Percentiles rank a stretch among this genome's conserved stretches.
These are phyloP conservation scores for Ustilago cynodontis DNA, from an alignment of 1,284 basidiomycete genomes.

Conservation along the genomic window DNA sequence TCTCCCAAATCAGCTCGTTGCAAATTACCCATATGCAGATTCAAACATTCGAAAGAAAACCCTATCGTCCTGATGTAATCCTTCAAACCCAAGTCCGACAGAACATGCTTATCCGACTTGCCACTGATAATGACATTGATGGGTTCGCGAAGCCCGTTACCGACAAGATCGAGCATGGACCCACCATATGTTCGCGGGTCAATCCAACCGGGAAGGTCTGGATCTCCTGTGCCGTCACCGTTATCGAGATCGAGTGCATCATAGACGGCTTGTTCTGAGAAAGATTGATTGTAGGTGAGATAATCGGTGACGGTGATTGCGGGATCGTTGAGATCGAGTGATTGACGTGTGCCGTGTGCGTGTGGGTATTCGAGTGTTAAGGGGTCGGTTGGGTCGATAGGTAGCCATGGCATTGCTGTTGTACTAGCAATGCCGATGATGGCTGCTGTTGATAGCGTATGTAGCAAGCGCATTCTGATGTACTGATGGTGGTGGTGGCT, in stretches of 20 bases:
- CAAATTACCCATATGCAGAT: constrained; percentile 79
- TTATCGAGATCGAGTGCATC: constrained; percentile 47
- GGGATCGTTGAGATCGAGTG: constrained; percentile 34
- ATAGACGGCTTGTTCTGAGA: constrained; percentile 46
- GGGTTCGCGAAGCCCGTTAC: constrained; percentile 87
- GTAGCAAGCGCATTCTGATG: constrained; percentile 26
- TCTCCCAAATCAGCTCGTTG: constrained; percentile 88
- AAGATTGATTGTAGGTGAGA: constrained; percentile 37
- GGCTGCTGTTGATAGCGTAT: constrained; percentile 11
- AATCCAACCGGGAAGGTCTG: constrained; percentile 53
- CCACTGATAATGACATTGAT: constrained; percentile 88
- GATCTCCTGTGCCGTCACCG: constrained; percentile 38
- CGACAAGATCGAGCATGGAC: constrained; percentile 70
- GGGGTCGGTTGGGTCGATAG: constrained; percentile 28
- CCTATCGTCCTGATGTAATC: constrained; percentile 80
- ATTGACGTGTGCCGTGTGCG: constrained; percentile 21
- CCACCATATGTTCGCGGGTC: constrained; percentile 54
- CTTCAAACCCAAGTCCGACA: constrained; percentile 80
- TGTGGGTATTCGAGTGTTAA: constrained; percentile 8
- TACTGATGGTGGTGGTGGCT: not conserved
- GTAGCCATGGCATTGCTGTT: constrained; percentile 31
- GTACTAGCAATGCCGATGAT: not conserved
- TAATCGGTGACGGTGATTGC: constrained; percentile 26
- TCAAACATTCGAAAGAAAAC: constrained; percentile 85
- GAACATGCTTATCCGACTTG: constrained; percentile 79